These are phyloP conservation scores for Moniliella sp. DNA, from an alignment of 1,284 basidiomycete genomes.

Conservation along the genomic window DNA sequence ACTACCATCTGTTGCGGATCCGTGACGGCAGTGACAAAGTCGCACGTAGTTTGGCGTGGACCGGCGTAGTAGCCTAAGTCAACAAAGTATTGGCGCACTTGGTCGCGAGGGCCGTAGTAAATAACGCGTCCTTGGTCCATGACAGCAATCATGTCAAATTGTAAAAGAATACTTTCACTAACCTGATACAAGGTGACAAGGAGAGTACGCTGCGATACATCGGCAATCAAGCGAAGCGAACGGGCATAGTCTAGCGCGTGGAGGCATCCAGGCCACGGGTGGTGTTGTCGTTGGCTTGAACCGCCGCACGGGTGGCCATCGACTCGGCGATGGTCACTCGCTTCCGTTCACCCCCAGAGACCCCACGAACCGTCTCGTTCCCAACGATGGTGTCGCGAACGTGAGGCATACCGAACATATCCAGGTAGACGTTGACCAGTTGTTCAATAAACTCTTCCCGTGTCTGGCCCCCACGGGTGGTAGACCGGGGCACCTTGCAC, in stretches of 20 bases:
- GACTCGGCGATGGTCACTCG: constrained; percentile 19
- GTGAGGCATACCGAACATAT: constrained; percentile 26
- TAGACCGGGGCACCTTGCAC: constrained; percentile 13
- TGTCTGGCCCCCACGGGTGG: constrained; percentile 7
- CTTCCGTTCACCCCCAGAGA: constrained; percentile 22
- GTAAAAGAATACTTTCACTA: constrained; percentile 14
- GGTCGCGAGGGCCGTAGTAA: constrained; percentile 20
- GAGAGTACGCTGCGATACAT: constrained; percentile 18
- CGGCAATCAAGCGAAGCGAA: constrained; percentile 15
- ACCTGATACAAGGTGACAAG: constrained; percentile 20
- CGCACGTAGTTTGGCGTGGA: constrained; percentile 15
- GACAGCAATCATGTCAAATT: constrained; percentile 16
- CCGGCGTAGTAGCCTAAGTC: constrained; percentile 18
- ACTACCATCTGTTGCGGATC: constrained; percentile 43
- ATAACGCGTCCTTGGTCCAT: constrained; percentile 35
- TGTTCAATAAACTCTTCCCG: constrained; percentile 13
- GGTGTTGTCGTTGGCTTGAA: constrained; percentile 18
- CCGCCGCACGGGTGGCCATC: constrained; percentile 9
- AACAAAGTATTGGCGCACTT: constrained; percentile 15
- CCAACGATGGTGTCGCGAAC: constrained; percentile 23
- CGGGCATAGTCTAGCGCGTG: constrained; percentile 22
- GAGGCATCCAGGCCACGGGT: constrained; percentile 19
- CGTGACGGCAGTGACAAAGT: constrained; percentile 45
- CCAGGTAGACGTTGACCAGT: constrained; percentile 12
- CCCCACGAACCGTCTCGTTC: constrained; percentile 16